These are phyloP conservation scores for Cryptosporidium ryanae DNA, from an alignment of 169 alveolate genomes.

Conservation along the genomic window DNA sequence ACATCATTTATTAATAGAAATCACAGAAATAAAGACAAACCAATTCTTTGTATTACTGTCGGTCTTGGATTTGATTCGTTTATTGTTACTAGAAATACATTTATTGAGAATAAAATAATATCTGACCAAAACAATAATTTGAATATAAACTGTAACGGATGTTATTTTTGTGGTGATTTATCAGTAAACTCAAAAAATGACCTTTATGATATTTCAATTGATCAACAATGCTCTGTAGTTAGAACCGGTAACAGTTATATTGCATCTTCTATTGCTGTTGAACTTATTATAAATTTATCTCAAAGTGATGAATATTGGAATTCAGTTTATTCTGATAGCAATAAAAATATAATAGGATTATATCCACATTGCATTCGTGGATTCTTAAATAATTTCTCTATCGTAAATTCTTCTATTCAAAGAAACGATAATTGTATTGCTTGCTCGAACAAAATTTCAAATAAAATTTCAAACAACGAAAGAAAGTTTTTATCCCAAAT, in stretches of 20 bases:
- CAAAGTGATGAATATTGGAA: constrained; percentile 86
- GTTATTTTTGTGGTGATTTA: constrained; percentile 92
- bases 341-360: constrained; percentile 26
- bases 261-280: constrained; percentile 89
- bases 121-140: constrained; percentile 67
- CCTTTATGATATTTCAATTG: constrained; percentile 88
- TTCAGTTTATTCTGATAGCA: constrained; percentile 73
- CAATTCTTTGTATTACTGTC: constrained; percentile 86
- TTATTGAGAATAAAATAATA: constrained; percentile 31
- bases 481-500: neutral
- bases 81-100: constrained; percentile 89
- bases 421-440: constrained; percentile 44
- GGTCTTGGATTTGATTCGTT: constrained; percentile 92
- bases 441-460: constrained; percentile 29
- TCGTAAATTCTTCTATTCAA: constrained; percentile 15
- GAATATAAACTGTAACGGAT: constrained; percentile 81
- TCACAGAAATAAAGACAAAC: constrained; percentile 7
- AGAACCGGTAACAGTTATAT: constrained; percentile 89
- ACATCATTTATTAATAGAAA: constrained; percentile 77
- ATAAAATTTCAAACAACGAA: constrained; percentile 34
- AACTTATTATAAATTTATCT: constrained; percentile 83
- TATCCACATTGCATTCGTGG: constrained; percentile 71
- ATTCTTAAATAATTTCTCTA: constrained; percentile 16
- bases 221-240: constrained; percentile 91
- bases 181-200: constrained; percentile 86